Evolutionary conservation across 305 asterid genomes (phyloP).

Genomic region (Fraxinus velutina): DNA sequence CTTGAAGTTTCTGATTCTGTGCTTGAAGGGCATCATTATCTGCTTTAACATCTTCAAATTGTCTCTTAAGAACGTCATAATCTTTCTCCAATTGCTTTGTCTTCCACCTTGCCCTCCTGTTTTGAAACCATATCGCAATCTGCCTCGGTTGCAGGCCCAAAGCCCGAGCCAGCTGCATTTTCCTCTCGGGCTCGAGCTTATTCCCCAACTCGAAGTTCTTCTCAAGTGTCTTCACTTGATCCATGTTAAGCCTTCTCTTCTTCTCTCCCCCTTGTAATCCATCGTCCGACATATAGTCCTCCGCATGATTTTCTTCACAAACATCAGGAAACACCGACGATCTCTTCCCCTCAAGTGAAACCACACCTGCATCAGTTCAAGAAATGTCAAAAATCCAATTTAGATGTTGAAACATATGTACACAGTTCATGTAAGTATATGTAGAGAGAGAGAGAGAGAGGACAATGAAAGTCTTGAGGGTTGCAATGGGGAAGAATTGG

Average conservation of each 20-base stretch:
- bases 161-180: constrained; percentile 63
- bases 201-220: constrained; percentile 57
- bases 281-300: constrained; percentile 55
- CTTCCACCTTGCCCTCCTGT: constrained; percentile 69
- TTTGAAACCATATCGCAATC: constrained; percentile 69
- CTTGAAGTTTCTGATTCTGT: constrained; percentile 3
- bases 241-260: constrained; percentile 57
- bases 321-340: constrained; percentile 39
- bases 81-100: constrained; percentile 68
- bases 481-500: constrained; percentile 36
- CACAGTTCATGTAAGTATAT: neutral
- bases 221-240: constrained; percentile 61
- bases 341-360: constrained; percentile 52
- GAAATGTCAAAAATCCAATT: constrained; percentile 23
- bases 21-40: constrained; percentile 5
- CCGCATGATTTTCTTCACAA: constrained; percentile 40
- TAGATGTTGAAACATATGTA: neutral
- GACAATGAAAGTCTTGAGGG: constrained; percentile 38
- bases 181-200: constrained; percentile 71
- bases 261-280: constrained; percentile 55
- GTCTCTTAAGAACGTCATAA: constrained; percentile 47
- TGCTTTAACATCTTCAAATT: neutral
- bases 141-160: constrained; percentile 75
- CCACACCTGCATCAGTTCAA: constrained; percentile 32
- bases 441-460: neutral